A percentile compares a stretch with the other conserved stretches of the same genome.
These are phyloP conservation scores for Ogataea populi-albae DNA, from an alignment of 805 yeast genomes.

Conservation along the genomic window DNA sequence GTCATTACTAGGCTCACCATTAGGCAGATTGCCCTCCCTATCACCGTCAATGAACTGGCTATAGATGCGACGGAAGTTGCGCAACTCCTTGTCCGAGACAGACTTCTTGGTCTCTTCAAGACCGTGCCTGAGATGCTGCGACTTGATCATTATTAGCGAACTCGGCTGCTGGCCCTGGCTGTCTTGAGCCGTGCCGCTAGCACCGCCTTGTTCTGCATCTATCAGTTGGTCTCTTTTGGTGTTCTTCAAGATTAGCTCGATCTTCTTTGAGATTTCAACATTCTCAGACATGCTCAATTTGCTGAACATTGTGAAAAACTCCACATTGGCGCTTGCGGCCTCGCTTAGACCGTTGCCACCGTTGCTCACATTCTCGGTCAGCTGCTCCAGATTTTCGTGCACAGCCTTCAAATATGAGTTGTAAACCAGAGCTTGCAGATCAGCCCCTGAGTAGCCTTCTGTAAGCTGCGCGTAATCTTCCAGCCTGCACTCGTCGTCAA, in stretches of 20 bases:
- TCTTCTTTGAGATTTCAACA: constrained; percentile 18
- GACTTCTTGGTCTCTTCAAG: constrained; percentile 83
- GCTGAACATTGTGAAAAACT: constrained; percentile 22
- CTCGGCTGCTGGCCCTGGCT: constrained; percentile 15
- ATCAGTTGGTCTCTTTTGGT: neutral
- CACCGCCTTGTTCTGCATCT: constrained; percentile 21
- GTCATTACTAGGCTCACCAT: constrained; percentile 74
- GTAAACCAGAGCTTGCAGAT: constrained; percentile 85
- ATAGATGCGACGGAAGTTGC: constrained; percentile 63
- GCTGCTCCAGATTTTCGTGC: constrained; percentile 58
- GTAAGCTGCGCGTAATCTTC: constrained; percentile 54
- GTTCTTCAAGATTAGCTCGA: constrained; percentile 20
- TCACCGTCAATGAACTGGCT: constrained; percentile 58
- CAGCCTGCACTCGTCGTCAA: constrained; percentile 52
- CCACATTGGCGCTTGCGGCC: constrained; percentile 12
- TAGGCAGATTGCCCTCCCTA: constrained; percentile 85
- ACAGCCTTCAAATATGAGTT: constrained; percentile 89
- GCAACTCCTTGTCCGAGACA: constrained; percentile 69
- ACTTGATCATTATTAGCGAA: constrained; percentile 43
- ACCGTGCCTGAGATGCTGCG: constrained; percentile 58
- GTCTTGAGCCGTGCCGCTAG: constrained; percentile 22
- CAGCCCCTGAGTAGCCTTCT: constrained; percentile 90
- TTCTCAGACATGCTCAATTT: constrained; percentile 6
- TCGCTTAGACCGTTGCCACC: constrained; percentile 3
- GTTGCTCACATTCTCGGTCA: constrained; percentile 33